Evolutionary conservation across 2,329 filamentous ascomycete genomes (phyloP), one percentile per base, ranked within the genome.

Genomic region (Aspergillus phoenicis): DNA sequence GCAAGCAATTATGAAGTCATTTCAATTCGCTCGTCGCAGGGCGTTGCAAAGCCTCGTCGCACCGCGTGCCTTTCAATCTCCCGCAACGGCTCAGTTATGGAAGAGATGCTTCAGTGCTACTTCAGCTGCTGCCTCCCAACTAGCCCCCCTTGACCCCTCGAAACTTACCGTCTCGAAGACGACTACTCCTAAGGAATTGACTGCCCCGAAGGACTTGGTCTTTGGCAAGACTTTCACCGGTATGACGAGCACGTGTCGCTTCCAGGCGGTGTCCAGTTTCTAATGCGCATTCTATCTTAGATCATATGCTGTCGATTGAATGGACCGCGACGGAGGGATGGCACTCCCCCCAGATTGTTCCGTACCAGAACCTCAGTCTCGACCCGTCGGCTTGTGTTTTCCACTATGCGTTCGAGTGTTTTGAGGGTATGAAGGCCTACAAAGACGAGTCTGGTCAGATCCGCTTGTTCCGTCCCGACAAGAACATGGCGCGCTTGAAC

Each of bases 351-450:
- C 84, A 87, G 66, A 98, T 99, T 75, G 88, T 86, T 17, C 95
- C 95, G 20, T 98, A 98, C 83, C 93, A 97, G 80, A 97, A 97
- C 81, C 91, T 99, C 70, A 94, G 91, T 49, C 89, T 99, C 71
- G 95, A 98, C 78, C 95, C 95, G 26, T 92, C 95, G 47, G 95
- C 92, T 36, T 98, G 93, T 81, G 95, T 98, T 64, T 94, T 99
- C 81, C 95, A 99, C 85, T 99, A 99, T 80, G 95, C 92, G 52
- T 98, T 98, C 75, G 91, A 96, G 79, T 95, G 91, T 77, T 99
- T 99, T 79, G 95, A 99, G 83, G 95, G 95, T 69, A 97, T 98
- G 93, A 99, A 99, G 83, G 95, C 95, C 62, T 99, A 99, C 85
- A 96, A 94, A 79, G 92, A 96, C 81, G 87, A 85, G 71, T 75